These are phyloP conservation scores for Cardamine resedifolia DNA, from an alignment of 345 rosid genomes.

Conservation along the genomic window DNA sequence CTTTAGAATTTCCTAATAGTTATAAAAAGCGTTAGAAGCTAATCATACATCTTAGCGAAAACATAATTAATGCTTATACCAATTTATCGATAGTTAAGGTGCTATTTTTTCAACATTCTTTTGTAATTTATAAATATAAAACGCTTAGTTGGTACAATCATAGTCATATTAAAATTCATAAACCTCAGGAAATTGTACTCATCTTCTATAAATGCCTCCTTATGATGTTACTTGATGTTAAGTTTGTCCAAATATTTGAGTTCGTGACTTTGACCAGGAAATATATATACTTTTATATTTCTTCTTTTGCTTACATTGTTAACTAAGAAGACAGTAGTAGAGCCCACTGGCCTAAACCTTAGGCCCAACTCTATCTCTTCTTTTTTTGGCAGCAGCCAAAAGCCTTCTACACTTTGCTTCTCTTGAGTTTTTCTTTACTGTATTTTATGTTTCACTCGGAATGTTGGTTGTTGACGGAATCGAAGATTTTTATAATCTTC, in stretches of 20 bases:
- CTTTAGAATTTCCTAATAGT: too few species aligned
- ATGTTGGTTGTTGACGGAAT: background rate
- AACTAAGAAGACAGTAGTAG: background rate
- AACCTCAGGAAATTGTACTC: background rate
- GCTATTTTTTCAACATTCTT: background rate
- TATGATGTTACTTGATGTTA: slow-evolving; percentile 21
- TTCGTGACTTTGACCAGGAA: slow-evolving; percentile 12
- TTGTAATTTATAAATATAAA: background rate
- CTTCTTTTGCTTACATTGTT: background rate
- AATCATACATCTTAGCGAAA: background rate
- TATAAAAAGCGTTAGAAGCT: too few species aligned
- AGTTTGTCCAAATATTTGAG: slow-evolving; percentile 1
- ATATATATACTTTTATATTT: background rate
- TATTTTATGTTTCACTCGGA: background rate
- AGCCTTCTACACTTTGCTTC: background rate
- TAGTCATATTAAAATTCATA: slow-evolving; percentile 5
- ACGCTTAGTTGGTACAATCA: slow-evolving; percentile 17
- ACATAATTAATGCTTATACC: background rate
- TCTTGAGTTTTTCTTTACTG: background rate
- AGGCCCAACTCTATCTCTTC: background rate
- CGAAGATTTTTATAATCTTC: background rate
- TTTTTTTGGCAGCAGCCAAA: background rate
- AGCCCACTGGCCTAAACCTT: background rate
- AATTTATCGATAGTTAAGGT: background rate
- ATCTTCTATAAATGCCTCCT: background rate